A percentile compares a stretch with the other conserved stretches of the same genome.
phyloP scores from a whole-genome alignment of 2,329 filamentous ascomycete species.

The Colletotrichum sp. region DNA sequence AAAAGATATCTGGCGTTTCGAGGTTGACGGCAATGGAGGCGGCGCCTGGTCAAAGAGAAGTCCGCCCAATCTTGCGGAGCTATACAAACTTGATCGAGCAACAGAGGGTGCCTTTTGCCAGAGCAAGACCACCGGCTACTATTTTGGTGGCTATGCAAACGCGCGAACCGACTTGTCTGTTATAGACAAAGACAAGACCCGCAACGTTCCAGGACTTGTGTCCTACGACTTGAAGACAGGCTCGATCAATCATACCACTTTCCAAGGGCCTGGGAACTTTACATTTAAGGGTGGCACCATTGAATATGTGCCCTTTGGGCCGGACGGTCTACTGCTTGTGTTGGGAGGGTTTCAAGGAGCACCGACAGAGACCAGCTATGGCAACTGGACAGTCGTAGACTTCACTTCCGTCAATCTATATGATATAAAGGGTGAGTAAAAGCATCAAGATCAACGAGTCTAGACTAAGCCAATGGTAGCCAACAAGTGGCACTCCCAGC shows the following conservation, averaged over 20 bases:
- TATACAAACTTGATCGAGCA: constrained; percentile 39
- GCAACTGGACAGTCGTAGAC: constrained; percentile 21
- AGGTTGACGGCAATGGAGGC: constrained; percentile 33
- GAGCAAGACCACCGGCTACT: constrained; percentile 31
- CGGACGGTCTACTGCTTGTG: constrained; percentile 35
- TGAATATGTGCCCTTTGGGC: constrained; percentile 36
- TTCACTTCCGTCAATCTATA: constrained; percentile 35
- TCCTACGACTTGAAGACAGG: constrained; percentile 36
- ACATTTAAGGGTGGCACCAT: constrained; percentile 33
- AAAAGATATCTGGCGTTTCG: constrained; percentile 36
- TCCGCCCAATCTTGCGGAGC: constrained; percentile 31
- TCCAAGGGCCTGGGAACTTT: constrained; percentile 19
- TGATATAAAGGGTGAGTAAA: constrained; percentile 29
- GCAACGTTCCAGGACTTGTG: constrained; percentile 31
- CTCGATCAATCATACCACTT: constrained; percentile 31
- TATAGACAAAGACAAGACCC: constrained; percentile 20
- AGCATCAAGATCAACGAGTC: not conserved
- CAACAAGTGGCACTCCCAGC: constrained; percentile 37
- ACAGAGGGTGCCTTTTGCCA: constrained; percentile 31
- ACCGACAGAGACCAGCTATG: constrained; percentile 25
- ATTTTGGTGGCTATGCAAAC: constrained; percentile 33
- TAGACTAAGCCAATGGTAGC: not conserved
- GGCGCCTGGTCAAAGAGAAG: constrained; percentile 33
- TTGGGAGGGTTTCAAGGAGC: constrained; percentile 33
- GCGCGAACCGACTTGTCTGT: constrained; percentile 26